Percentiles rank a stretch among this genome's conserved stretches.
phyloP scores from a whole-genome alignment of 225 moss, liverwort and hornwort genomes.

The Rhytidiadelphus loreus region DNA sequence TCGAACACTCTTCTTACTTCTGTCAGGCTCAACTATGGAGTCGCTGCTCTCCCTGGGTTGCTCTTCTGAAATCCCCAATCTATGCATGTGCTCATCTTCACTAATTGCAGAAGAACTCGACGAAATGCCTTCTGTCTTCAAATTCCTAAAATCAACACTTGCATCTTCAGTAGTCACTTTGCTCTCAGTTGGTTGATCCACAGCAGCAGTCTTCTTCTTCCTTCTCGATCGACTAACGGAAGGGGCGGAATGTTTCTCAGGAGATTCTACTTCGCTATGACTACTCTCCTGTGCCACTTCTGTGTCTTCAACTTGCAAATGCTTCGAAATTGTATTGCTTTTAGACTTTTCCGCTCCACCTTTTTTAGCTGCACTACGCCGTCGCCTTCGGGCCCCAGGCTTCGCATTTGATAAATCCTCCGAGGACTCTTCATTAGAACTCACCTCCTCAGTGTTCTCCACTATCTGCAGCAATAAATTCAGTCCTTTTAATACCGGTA shows the following conservation, averaged over 20 bases:
- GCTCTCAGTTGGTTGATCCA: background rate
- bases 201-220: conserved; percentile 17
- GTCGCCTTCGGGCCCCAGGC: background rate
- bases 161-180: background rate
- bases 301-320: background rate
- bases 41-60: background rate
- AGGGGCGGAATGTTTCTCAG: background rate
- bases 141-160: background rate
- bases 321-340: background rate
- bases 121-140: background rate
- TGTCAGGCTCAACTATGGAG: background rate
- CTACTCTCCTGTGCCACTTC: background rate
- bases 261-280: background rate
- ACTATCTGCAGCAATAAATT: background rate
- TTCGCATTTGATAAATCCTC: background rate
- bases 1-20: background rate
- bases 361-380: background rate
- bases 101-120: background rate
- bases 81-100: background rate
- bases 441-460: background rate
- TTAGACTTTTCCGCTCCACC: background rate
- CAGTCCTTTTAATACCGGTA: background rate
- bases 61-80: background rate
- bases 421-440: background rate
- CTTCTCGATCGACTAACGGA: conserved; percentile 3